Conservation (phyloP, 352 stramenopile species). For the Phytopythium aichiense region DNA sequence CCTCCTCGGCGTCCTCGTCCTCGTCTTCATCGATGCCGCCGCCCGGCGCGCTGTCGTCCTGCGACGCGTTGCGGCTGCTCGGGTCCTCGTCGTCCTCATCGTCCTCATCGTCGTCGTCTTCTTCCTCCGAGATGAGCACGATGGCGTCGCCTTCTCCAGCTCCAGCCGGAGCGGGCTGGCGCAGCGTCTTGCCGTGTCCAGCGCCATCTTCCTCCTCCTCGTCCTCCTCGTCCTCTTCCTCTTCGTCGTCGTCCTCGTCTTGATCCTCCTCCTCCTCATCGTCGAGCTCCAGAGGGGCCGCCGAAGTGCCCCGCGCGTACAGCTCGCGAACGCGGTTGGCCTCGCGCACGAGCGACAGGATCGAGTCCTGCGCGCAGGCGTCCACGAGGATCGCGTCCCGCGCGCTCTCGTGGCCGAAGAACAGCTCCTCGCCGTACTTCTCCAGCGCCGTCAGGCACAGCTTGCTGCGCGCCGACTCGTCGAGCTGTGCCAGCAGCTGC, state of each 20-base stretch:
- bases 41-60: conserved; percentile 2
- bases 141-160: conserved; percentile 36
- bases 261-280: conserved; percentile 44
- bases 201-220: conserved; percentile 25
- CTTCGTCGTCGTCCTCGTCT: conserved; percentile 31
- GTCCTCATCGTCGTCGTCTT: conserved; percentile 26
- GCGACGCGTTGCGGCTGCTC: conserved; percentile 7
- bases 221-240: conserved; percentile 24
- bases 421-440: conserved; percentile 67
- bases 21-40: conserved; percentile 11
- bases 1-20: conserved; percentile 24
- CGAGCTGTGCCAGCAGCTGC: conserved; percentile 41
- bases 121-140: conserved; percentile 49
- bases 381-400: conserved; percentile 63
- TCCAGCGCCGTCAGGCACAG: conserved; percentile 54
- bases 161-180: conserved; percentile 8
- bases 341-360: conserved; percentile 51
- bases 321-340: conserved; percentile 45
- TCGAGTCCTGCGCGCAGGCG: conserved; percentile 49
- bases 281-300: conserved; percentile 51
- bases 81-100: conserved; percentile 10
- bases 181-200: conserved; percentile 18
- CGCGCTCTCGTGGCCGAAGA: conserved; percentile 50
- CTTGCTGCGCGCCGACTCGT: conserved; percentile 50
- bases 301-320: conserved; percentile 44